phyloP scores from a whole-genome alignment of 1,284 basidiomycete genomes.

The Rhodotorula sp. region DNA sequence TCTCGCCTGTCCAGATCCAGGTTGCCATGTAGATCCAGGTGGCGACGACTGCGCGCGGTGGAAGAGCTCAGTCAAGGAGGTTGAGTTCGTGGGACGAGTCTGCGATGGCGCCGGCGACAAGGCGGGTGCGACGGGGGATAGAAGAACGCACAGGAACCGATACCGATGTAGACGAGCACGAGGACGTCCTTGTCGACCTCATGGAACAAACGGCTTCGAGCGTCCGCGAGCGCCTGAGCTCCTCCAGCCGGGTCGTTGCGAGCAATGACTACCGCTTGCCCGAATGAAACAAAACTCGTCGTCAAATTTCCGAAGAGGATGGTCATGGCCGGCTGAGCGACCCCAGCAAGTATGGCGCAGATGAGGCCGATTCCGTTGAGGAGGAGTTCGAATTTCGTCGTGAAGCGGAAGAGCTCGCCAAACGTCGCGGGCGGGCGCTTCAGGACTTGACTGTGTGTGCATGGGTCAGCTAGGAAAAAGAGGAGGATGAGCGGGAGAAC shows the following conservation, averaged over 20 bases:
- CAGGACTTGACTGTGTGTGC: not conserved
- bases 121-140: not conserved
- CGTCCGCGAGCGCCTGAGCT: conserved; percentile 5
- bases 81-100: too few species aligned
- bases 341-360: conserved; percentile 24
- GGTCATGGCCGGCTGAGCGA: conserved; percentile 19
- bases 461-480: accelerated
- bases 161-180: conserved; percentile 66
- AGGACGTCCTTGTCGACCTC: conserved; percentile 56
- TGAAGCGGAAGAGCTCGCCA: conserved; percentile 27
- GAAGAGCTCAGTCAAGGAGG: not conserved
- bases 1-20: conserved; percentile 89
- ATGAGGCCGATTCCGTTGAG: conserved; percentile 41
- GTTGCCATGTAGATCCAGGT: conserved; percentile 41
- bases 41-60: not conserved
- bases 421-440: conserved; percentile 21
- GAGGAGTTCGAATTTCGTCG: conserved; percentile 35
- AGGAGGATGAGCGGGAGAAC: not conserved
- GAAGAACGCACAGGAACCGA: not conserved
- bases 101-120: not conserved
- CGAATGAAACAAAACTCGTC: too few species aligned
- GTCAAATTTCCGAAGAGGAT: conserved; percentile 13
- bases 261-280: too few species aligned
- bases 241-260: too few species aligned
- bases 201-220: conserved; percentile 20